Evolutionary conservation across 768 basidiomycete genomes (phyloP).

Genomic region (Nevesoporus exiguus): DNA sequence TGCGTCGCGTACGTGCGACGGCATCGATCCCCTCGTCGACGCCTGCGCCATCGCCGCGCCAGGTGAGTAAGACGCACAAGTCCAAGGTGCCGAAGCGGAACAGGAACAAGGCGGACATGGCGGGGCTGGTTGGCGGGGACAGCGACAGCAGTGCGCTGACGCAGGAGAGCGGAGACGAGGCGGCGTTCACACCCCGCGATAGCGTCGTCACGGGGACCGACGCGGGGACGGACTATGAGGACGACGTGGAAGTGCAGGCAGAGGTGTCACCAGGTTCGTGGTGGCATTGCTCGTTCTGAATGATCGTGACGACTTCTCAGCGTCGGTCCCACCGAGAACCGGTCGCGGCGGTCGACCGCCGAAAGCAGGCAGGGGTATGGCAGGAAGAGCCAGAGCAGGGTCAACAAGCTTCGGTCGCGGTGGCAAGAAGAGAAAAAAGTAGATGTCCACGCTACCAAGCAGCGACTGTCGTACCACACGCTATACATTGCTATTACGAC

Average conservation of each 20-base stretch:
- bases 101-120: slow-evolving; percentile 50
- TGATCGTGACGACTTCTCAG: slow-evolving; percentile 18
- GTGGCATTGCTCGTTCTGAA: neutral
- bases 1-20: slow-evolving; percentile 61
- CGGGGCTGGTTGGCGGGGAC: slow-evolving; percentile 75
- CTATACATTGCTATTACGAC: neutral
- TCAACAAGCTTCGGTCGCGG: slow-evolving; percentile 22
- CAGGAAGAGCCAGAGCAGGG: slow-evolving; percentile 28
- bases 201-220: slow-evolving; percentile 73
- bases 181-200: slow-evolving; percentile 55
- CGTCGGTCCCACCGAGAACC: slow-evolving; percentile 17
- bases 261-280: slow-evolving; percentile 57
- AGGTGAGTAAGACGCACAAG: slow-evolving; percentile 33
- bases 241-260: slow-evolving; percentile 57
- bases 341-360: slow-evolving; percentile 27
- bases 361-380: slow-evolving; percentile 23
- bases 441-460: slow-evolving; percentile 6
- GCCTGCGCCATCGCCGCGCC: slow-evolving; percentile 53
- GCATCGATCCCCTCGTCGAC: slow-evolving; percentile 52
- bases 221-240: slow-evolving; percentile 66
- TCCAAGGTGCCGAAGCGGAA: slow-evolving; percentile 47
- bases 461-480: neutral
- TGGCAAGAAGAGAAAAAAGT: slow-evolving; percentile 33
- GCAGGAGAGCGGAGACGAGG: slow-evolving; percentile 78
- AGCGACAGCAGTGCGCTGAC: slow-evolving; percentile 84